A percentile compares a stretch with the other conserved stretches of the same genome.
These are phyloP conservation scores for Saccharomyces mikatae DNA, from an alignment of 805 yeast species.

Conservation along the genomic window DNA sequence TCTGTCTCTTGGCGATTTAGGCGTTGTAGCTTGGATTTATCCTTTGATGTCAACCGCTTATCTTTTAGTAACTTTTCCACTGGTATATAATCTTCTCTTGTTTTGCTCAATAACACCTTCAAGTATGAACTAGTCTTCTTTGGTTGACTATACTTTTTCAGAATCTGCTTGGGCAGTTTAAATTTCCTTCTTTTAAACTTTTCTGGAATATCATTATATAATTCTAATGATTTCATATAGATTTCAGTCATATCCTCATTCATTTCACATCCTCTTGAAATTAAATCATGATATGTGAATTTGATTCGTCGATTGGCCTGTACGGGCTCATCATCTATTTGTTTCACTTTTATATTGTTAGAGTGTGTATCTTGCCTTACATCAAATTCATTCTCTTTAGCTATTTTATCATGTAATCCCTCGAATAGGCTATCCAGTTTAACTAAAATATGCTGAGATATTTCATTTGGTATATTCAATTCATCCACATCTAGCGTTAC, in stretches of 20 bases:
- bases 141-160: conserved; percentile 15
- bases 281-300: conserved; percentile 23
- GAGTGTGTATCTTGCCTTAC: conserved; percentile 9
- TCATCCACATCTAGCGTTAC: conserved; percentile 20
- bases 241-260: conserved; percentile 25
- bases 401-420: conserved; percentile 21
- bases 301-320: conserved; percentile 10
- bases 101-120: conserved; percentile 1
- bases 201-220: conserved; percentile 26
- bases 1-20: conserved; percentile 9
- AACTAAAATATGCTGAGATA: conserved; percentile 13
- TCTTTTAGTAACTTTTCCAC: conserved; percentile 15
- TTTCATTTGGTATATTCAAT: conserved; percentile 14
- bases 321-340: background rate
- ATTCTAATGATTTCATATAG: conserved; percentile 27
- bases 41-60: conserved; percentile 10
- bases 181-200: conserved; percentile 15
- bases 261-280: conserved; percentile 25
- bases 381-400: conserved; percentile 17
- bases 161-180: conserved; percentile 18
- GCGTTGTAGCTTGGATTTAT: conserved; percentile 9
- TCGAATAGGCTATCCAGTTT: conserved; percentile 25
- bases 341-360: background rate
- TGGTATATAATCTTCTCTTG: conserved; percentile 11
- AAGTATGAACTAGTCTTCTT: conserved; percentile 4